These are phyloP conservation scores for Hordeum pubiflorum DNA, from an alignment of 202 grass and related monocot genomes.

Conservation along the genomic window DNA sequence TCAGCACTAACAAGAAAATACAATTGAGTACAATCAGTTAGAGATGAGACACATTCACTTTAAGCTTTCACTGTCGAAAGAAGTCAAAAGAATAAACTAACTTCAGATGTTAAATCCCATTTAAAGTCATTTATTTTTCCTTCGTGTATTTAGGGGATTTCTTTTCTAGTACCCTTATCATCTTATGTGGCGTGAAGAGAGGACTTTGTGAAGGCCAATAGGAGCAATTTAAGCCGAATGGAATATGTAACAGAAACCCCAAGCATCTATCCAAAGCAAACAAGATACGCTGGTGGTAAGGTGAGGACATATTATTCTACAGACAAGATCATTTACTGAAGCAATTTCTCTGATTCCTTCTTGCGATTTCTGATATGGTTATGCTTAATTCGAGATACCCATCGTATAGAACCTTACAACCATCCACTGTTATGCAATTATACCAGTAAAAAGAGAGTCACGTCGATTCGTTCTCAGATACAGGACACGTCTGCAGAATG, in stretches of 20 bases:
- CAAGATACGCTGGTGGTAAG: neutral
- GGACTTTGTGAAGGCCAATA: neutral
- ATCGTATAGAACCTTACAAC: neutral
- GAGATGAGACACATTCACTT: neutral
- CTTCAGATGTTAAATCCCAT: neutral
- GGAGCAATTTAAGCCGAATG: constrained; percentile 10
- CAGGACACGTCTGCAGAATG: neutral
- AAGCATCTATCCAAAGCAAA: constrained; percentile 1
- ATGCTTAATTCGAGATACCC: neutral
- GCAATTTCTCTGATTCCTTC: neutral
- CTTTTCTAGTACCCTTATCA: neutral
- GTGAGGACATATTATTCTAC: neutral
- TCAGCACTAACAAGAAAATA: constrained; percentile 11
- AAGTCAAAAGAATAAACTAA: neutral
- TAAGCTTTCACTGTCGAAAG: neutral
- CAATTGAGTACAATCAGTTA: neutral
- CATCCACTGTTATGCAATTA: neutral
- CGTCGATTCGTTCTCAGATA: neutral
- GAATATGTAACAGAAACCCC: constrained; percentile 6
- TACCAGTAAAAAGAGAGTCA: neutral
- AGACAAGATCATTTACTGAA: neutral
- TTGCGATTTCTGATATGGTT: neutral
- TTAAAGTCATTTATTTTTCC: neutral
- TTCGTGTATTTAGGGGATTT: neutral
- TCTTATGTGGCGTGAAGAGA: neutral